Percentiles rank a stretch among this genome's conserved stretches.
These are phyloP conservation scores for Spiromastix sp. DNA, from an alignment of 2,329 filamentous ascomycete species.

Conservation along the genomic window DNA sequence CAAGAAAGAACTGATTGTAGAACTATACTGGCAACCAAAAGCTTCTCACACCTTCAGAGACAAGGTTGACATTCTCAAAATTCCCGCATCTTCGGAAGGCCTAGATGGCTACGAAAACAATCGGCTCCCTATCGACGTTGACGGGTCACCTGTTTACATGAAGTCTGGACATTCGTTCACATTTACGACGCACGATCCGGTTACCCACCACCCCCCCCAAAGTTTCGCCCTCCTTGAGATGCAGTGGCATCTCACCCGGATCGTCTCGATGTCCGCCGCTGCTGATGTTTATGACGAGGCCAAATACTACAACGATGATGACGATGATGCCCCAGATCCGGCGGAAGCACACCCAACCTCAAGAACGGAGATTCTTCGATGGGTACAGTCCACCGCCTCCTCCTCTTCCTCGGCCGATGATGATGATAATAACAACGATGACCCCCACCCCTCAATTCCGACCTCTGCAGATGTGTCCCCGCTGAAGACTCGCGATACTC, in stretches of 20 bases:
- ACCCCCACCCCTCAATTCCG: too few species aligned
- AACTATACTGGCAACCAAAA: slow-evolving; percentile 2
- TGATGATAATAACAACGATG: too few species aligned
- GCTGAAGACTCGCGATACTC: too few species aligned
- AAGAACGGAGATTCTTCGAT: background rate
- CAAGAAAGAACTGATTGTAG: background rate
- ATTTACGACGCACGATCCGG: background rate
- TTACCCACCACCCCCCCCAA: background rate
- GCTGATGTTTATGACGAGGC: background rate
- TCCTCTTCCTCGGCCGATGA: background rate
- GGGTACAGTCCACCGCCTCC: background rate
- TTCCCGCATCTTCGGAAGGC: background rate
- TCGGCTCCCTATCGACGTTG: background rate
- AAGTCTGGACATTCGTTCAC: slow-evolving; percentile 1
- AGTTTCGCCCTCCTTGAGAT: slow-evolving; percentile 3
- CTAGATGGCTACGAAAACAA: background rate
- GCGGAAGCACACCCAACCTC: background rate
- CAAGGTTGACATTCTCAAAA: background rate
- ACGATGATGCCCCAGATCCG: background rate
- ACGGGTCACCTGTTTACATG: background rate
- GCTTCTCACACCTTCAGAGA: background rate
- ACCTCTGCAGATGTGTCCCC: too few species aligned
- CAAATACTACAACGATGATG: background rate
- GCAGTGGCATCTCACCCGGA: slow-evolving; percentile 2
- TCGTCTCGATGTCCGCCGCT: slow-evolving; percentile 3